Evolutionary conservation across 805 yeast species (phyloP).

Genomic region (Lachancea fermentati): DNA sequence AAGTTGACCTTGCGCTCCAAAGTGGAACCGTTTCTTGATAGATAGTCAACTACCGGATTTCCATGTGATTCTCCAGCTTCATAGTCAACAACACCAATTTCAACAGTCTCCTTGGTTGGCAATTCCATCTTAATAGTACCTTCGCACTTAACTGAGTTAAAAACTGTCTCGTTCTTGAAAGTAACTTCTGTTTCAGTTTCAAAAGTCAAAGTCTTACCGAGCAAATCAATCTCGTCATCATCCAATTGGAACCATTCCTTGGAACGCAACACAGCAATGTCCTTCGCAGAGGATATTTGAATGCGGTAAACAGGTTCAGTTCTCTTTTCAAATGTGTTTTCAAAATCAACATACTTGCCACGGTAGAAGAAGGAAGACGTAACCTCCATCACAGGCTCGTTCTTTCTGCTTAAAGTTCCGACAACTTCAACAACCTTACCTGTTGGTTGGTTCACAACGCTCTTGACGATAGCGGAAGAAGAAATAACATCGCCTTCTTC

Average conservation of each 20-base stretch:
- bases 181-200: slow-evolving; percentile 81
- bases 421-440: slow-evolving; percentile 96
- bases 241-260: slow-evolving; percentile 97
- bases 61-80: slow-evolving; percentile 92
- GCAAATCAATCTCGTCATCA: slow-evolving; percentile 58
- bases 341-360: slow-evolving; percentile 82
- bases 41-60: slow-evolving; percentile 94
- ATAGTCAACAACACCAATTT: slow-evolving; percentile 78
- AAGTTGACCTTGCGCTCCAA: slow-evolving; percentile 90
- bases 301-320: slow-evolving; percentile 85
- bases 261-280: slow-evolving; percentile 85
- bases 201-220: slow-evolving; percentile 78
- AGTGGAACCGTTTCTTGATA: slow-evolving; percentile 84
- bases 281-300: slow-evolving; percentile 67
- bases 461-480: slow-evolving; percentile 76
- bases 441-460: slow-evolving; percentile 84
- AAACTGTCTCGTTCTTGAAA: slow-evolving; percentile 71
- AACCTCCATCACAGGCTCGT: slow-evolving; percentile 84
- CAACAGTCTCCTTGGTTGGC: slow-evolving; percentile 83
- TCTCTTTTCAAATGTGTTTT: slow-evolving; percentile 85
- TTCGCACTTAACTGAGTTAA: slow-evolving; percentile 70
- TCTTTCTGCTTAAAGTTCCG: slow-evolving; percentile 77
- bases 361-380: slow-evolving; percentile 94
- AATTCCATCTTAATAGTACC: slow-evolving; percentile 86
- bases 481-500: slow-evolving; percentile 81